A percentile compares a stretch with the other conserved stretches of the same genome.
These are phyloP conservation scores for Ogataea populi-albae DNA, from an alignment of 805 yeast species.

Conservation along the genomic window DNA sequence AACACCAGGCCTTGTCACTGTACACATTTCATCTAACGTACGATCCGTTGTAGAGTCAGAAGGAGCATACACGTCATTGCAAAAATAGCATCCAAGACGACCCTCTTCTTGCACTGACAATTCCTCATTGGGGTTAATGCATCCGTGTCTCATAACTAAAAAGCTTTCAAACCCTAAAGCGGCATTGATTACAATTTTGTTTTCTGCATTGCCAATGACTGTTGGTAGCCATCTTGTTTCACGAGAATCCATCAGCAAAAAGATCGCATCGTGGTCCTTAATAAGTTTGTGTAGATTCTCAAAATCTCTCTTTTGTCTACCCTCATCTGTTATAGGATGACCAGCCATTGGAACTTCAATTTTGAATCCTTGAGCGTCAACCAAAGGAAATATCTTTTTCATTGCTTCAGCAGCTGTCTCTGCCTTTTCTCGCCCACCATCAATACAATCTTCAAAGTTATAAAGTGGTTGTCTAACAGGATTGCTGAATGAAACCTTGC, in stretches of 20 bases:
- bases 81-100: slow-evolving; percentile 87
- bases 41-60: slow-evolving; percentile 81
- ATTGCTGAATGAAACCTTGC: slow-evolving; percentile 84
- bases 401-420: slow-evolving; percentile 70
- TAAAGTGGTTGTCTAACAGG: slow-evolving; percentile 94
- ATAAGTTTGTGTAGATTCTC: slow-evolving; percentile 52
- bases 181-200: slow-evolving; percentile 81
- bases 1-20: slow-evolving; percentile 96
- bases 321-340: slow-evolving; percentile 68
- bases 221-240: slow-evolving; percentile 99
- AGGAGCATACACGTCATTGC: slow-evolving; percentile 96
- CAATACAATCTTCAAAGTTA: slow-evolving; percentile 73
- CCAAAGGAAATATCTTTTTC: slow-evolving; percentile 74
- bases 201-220: slow-evolving; percentile 61
- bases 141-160: slow-evolving; percentile 92
- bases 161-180: slow-evolving; percentile 95
- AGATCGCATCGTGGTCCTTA: slow-evolving; percentile 69
- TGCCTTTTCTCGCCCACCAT: slow-evolving; percentile 78
- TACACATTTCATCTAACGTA: slow-evolving; percentile 96
- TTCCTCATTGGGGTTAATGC: slow-evolving; percentile 24
- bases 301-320: slow-evolving; percentile 48
- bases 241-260: slow-evolving; percentile 86
- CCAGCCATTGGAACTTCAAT: slow-evolving; percentile 96
- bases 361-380: slow-evolving; percentile 56
- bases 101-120: slow-evolving; percentile 27